Evolutionary conservation across 768 basidiomycete species (phyloP), one percentile per base, ranked within the genome.

Genomic region (Tricholoma furcatifolium): DNA sequence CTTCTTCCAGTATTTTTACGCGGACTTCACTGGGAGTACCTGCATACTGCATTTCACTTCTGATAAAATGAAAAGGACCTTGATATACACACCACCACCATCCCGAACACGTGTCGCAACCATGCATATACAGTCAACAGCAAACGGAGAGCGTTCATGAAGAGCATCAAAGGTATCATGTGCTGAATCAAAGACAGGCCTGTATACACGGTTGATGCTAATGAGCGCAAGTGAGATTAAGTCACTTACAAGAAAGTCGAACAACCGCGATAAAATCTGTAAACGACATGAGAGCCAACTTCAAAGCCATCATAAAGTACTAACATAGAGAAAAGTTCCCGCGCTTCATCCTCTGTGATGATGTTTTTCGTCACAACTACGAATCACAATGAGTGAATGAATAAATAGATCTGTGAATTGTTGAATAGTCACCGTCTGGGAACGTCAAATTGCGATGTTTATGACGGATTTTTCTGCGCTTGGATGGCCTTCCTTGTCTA

Each of bases 71-170:
- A 2, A 21, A 18, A 38, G 32, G 34, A 5, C 31, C 12, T n/a
- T 18, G 4, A 20, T 45, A 17, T 17, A 61, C 81, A 57, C 59
- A 90, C 90, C 88, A 63, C 94, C 93, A 24, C 91, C 93, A 66
- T 96, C 94, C 51, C 91, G 83, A 31, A 94, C 91, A 53, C 88
- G 83, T 11, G 93, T 88, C 3, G 91, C 94, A 34, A 95, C 91
- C 87, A 94, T 91, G 65, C 94, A 93, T 31, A 98, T 95, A 18
- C 87, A 84, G 60, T 95, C 85, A 20, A 98, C 87, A 38, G 92
- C 92, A 70, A 96, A 97, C 0, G 94, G 95, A 47, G 93, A 96
- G 43, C 94, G 85, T 52, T 87, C 82, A 63, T 91, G 91, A 51
- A 98, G 74, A 39, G 83, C 81, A 41, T 94, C 90, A 68, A 83